Base-by-base conservation (phyloP, 2,329 filamentous ascomycete species). In the Penicillium sp. region DNA sequence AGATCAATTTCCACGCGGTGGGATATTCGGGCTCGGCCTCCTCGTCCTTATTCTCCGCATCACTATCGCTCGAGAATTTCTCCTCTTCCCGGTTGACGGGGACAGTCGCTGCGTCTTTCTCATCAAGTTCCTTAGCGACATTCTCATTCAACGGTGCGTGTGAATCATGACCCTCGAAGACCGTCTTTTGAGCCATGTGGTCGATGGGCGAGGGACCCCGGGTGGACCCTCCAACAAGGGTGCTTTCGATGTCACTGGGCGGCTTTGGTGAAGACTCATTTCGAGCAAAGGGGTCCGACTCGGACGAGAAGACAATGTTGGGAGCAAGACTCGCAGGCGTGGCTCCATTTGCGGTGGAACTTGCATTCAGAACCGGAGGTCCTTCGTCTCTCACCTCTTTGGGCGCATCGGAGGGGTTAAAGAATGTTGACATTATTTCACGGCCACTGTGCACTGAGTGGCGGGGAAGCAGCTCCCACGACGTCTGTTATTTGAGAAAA, bases 11-110 rank as follows among this genome's bases (percentile, higher is more conserved):
- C 47, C 65, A 57, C 12, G 59, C 54, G 0, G 51, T 46, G 11
- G 67, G 68, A 54, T 70, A 72, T 41, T 64, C 56, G 4, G 53
- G 45, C 7, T 66, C 57, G 11, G 42, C 11, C 42, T 62, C 56
- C 3, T 61, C 47, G 3, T 51, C 44, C n/a, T 36, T 48, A 5
- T 41, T 42, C 18, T 47, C 43, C 9, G 44, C 43, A 24, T 52
- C 41, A 4, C 45, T 48, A 26, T 11, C 34, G 9, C 51, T 48
- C 6, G 49, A 45, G 13, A 46, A 45, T n/a, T 41, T 39, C 5
- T 48, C 47, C 38, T 48, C 49, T 18, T 39, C 34, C 8, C 35
- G 44, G 18, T 32, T 13, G 2, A 32, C 35, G n/a, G 50, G 47
- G 28, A 48, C 50, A 4, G 49, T 39, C 5, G 48, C 29, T 9